Evolutionary conservation across 345 rosid genomes (phyloP), one percentile per base, ranked within the genome.

Genomic region (Iberis pinnata): DNA sequence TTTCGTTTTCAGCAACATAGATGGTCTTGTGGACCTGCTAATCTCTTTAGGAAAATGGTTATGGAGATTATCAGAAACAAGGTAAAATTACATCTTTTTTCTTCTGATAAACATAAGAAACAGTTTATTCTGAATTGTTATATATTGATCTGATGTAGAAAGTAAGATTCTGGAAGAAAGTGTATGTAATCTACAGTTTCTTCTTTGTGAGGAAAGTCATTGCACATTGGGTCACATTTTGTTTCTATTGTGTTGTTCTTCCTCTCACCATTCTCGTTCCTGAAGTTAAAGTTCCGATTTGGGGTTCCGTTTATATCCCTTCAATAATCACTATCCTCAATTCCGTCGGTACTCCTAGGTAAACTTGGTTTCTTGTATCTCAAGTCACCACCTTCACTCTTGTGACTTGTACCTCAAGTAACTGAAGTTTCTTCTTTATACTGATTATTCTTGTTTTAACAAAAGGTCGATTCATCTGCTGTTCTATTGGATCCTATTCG

Each of bases 11-110:
- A 93, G 79, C 99, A 93, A 79, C 99, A 93, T 53, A 74, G 99
- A 60, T 93, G 99, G 99, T 93, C 99, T 18, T 93, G 99, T 56
- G 99, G 99, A 60, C 99, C 99, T 47, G 99, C 99, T 14, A 93
- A 93, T 72, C 78, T 93, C 36, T 93, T 93, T 74, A 80, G 95
- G 80, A 93, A 93, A 77, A 93, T 93, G 99, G 94, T 78, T 9
- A 80, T 89, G 94, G 99, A 93, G 70, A 93, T 93, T 16, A 64
- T 79, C 40, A 67, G 78, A 61, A 93, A 93, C 49, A 88, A 86
- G 94, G 97, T 85, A 49, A 26, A 64, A 31, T 6, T 6, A 32
- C 37, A 31, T 0, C 20, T 9, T 32, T 9, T 9, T 27, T 7
- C 32, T 4, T 27, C 32, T 27, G n/a, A 32, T 2, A 32, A 32